phyloP scores from a whole-genome alignment of 1,139 yeast genomes.

The Debaryomycetaceae sp. region DNA sequence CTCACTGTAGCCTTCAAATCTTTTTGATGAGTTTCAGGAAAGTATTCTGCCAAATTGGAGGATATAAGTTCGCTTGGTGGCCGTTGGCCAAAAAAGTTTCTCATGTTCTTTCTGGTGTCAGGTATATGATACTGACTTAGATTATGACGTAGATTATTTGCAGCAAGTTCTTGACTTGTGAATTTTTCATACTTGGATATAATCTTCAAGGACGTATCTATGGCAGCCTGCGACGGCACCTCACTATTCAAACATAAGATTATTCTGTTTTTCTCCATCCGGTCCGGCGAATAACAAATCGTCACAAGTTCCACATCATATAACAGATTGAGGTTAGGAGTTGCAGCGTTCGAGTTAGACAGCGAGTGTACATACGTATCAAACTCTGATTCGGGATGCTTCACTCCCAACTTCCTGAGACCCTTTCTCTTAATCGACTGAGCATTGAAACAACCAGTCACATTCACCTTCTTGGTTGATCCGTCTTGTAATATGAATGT shows the following conservation, averaged over 20 bases:
- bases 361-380: slow-evolving; percentile 39
- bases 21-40: slow-evolving; percentile 76
- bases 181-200: slow-evolving; percentile 34
- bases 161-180: slow-evolving; percentile 8
- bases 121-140: slow-evolving; percentile 25
- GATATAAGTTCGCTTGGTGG: slow-evolving; percentile 94
- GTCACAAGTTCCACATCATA: slow-evolving; percentile 81
- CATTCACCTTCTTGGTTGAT: slow-evolving; percentile 65
- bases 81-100: slow-evolving; percentile 77
- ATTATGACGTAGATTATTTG: slow-evolving; percentile 11
- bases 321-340: slow-evolving; percentile 45
- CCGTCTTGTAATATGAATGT: slow-evolving; percentile 78
- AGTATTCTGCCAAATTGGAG: slow-evolving; percentile 83
- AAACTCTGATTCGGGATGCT: slow-evolving; percentile 34
- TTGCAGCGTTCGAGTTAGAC: slow-evolving; percentile 5
- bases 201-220: slow-evolving; percentile 56
- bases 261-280: slow-evolving; percentile 69
- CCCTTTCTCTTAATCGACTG: slow-evolving; percentile 73
- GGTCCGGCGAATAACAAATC: slow-evolving; percentile 71
- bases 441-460: slow-evolving; percentile 79
- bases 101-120: slow-evolving; percentile 27
- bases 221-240: slow-evolving; percentile 59
- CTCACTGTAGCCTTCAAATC: slow-evolving; percentile 78
- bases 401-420: slow-evolving; percentile 56
- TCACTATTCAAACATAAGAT: slow-evolving; percentile 65